Evolutionary conservation across 2,329 filamentous ascomycete genomes (phyloP), one percentile per base, ranked within the genome.

Genomic region (Claviceps monticola): DNA sequence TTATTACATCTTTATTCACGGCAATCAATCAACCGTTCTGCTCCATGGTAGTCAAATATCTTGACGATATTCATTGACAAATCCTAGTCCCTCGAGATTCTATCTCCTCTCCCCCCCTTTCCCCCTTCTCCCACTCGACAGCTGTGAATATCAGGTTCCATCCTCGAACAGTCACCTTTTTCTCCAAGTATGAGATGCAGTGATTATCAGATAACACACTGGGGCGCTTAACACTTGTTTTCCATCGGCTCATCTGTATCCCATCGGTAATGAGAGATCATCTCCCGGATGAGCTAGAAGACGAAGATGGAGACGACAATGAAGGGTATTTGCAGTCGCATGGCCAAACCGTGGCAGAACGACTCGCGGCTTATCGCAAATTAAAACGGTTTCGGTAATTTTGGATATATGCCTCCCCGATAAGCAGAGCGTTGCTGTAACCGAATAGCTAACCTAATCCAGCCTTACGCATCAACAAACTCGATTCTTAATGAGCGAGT

Each of bases 401-500:
- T 43, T n/a, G 11, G 23, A 48, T 38, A 34, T 34, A 34, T 38
- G 39, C 29, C 14, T 13, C 13, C 43, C 6, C 17, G 26, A 34
- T 9, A 17, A 36, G 9, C 34, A 36, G 44, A 11, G 16, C 2
- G 34, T 26, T 36, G 17, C 19, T 17, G 13, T 9, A 17, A n/a
- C 13, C 14, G 8, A 7, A 5, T 14, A 11, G 19, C 71, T 75
- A 59, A 75, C 60, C 36, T 19, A 48, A 38, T 61, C 14, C 45
- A 94, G 90, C 58, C 81, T 97, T 57, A 95, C 90, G 1, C 90
- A 96, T 67, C 91, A 93, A 61, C 91, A 97, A 74, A 96, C 91
- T n/a, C 83, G 91, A 14, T 97, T 95, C 61, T 73, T 97, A 52
- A 95, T 95, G 88, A 95, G 88, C 68, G 90, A 97, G 66, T 97